Evolutionary conservation across 2,329 filamentous ascomycete species (phyloP), one percentile per base, ranked within the genome.

Genomic region (Ascochyta clinopodiicola): DNA sequence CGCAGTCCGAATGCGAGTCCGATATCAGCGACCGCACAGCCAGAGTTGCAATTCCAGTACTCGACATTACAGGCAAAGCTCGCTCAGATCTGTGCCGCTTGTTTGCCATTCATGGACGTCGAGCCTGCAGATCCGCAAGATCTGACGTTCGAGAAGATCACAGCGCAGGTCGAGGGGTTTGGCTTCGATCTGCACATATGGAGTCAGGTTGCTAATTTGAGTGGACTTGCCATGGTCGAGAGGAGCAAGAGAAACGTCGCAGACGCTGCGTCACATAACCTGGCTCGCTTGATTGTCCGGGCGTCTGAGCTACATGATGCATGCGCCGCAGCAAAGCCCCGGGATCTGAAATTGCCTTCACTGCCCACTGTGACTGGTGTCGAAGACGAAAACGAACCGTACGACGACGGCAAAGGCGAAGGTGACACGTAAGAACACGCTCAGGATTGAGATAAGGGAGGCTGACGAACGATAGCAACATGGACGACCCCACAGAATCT

Each of bases 91-190:
- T 42, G 39, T 9, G 43, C 37, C 2, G 53, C 51, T 4, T 71
- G 68, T 34, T 3, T 50, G 10, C 62, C 60, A 1, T 68, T 60
- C 31, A 21, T 46, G 5, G 46, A 71, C 10, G 59, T 70, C 4
- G 64, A 68, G 29, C 56, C 67, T 13, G 66, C 63, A 7, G 47
- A 65, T 12, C 64, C 68, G 1, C 56, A 35, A 35, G 66, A 69
- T 31, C 39, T 69, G 24, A 69, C 67, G 0, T 70, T 71, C 37
- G 49, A 51, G 6, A 69, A 69, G 47, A 70, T 71, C 24, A 39
- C 55, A 10, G 61, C 62, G 24, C 58, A 58, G 13, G 56, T 62
- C 2, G 59, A 66, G n/a, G 62, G 64, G 1, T 63, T 66, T 40
- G 43, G 59, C 1, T 65, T 68, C 24, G 64, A 68, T n/a, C 42